Evolutionary conservation across 805 yeast species (phyloP), one percentile per base, ranked within the genome.

Genomic region (Schwanniomyces vanrijiae): DNA sequence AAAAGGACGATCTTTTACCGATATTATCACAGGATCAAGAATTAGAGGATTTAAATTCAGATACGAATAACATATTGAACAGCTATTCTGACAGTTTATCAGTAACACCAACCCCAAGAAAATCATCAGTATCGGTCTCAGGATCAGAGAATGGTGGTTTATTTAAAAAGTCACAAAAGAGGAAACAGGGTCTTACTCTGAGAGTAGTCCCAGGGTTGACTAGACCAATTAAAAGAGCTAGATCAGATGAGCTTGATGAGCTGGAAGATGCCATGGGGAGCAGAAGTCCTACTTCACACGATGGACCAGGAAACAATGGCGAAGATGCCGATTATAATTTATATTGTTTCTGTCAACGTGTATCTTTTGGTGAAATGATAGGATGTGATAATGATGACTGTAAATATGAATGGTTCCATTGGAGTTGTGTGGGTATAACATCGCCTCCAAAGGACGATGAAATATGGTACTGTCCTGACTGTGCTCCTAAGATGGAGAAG

Each of bases 351-450:
- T 94, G 99, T 63, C 96, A 90, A 64, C 86, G 94, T 55, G 96
- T 89, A 0, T 91, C 97, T 0, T 90, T 86, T 69, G 99, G 99
- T 22, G 91, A 86, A 58, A 94, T 94, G 99, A 89, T 94, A 60
- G 98, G 96, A 0, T 94, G 99, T 69, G 99, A 94, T 62, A 88
- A 90, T 52, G 86, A 86, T 20, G 83, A 86, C 56, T 94, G 99
- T 72, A 81, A 83, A 60, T 83, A 76, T 54, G 97, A 90, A 63
- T 92, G 98, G 98, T 92, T 92, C 69, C 99, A 94, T 66, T 92
- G 91, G 76, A 86, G 84, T 46, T 94, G 99, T 73, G 97, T 92
- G 37, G 96, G 96, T 1, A 72, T 92, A 49, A 84, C 83, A 16
- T 84, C 83, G 43, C 96, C 96, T 4, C 98, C 98, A 2, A 82